Percentiles rank a stretch among this genome's conserved stretches.
Evolutionary conservation across 2,329 filamentous ascomycete species (phyloP).

Genomic region (Ceratocystis albifundus): DNA sequence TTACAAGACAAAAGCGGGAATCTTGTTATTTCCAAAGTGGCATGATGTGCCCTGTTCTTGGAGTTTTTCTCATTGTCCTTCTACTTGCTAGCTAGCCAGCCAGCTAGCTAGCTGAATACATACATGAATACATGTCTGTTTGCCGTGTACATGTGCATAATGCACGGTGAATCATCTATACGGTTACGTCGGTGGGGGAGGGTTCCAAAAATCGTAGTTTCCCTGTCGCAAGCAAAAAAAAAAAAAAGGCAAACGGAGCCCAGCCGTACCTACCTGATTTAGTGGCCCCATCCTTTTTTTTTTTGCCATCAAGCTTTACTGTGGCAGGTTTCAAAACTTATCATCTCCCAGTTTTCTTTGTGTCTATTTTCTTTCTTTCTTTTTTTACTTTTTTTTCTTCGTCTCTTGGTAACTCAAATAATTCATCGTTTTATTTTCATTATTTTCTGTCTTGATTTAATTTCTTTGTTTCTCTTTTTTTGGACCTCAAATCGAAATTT

Average conservation of each 20-base stretch:
- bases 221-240: neutral
- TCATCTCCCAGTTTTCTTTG: neutral
- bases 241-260: neutral
- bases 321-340: constrained; percentile 9
- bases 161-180: constrained; percentile 4
- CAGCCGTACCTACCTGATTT: neutral
- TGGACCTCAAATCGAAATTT: neutral
- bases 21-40: neutral
- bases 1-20: neutral
- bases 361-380: neutral
- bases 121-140: neutral
- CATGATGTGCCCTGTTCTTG: neutral
- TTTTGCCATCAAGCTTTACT: neutral
- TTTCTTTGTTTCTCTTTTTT: neutral
- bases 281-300: neutral
- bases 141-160: neutral
- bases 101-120: neutral
- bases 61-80: neutral
- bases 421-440: constrained; percentile 1
- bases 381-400: neutral
- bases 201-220: neutral
- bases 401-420: too few species aligned
- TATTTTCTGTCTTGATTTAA: neutral
- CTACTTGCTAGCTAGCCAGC: neutral
- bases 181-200: too few species aligned